Conservation (phyloP, 192 early-diverging fungal genomes). For the Linnemannia hyalina region DNA sequence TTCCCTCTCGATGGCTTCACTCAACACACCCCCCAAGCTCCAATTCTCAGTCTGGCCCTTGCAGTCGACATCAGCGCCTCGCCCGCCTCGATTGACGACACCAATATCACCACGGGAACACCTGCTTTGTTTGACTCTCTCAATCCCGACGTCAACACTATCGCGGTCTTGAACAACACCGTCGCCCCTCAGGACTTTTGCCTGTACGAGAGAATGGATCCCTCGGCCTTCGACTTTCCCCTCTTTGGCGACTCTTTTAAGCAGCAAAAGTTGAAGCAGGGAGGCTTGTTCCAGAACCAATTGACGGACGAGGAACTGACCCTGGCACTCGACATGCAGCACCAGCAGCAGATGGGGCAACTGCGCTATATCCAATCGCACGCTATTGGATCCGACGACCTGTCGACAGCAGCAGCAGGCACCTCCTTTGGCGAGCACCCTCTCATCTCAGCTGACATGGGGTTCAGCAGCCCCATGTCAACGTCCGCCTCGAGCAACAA, state of each 20-base stretch:
- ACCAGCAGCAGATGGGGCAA: slow-evolving; percentile 18
- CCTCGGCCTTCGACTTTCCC: slow-evolving; percentile 35
- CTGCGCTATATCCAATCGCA: slow-evolving; percentile 1
- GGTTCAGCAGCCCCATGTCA: neutral
- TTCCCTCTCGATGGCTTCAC: neutral
- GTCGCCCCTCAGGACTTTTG: slow-evolving; percentile 28
- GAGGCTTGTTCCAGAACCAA: slow-evolving; percentile 7
- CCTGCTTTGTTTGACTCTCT: neutral
- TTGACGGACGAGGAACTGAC: neutral
- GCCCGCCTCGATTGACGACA: slow-evolving; percentile 11
- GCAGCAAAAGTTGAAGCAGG: neutral
- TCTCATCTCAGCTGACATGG: slow-evolving; percentile 19
- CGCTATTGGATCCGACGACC: neutral
- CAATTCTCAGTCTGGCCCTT: slow-evolving; percentile 16
- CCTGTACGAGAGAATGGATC: slow-evolving; percentile 28
- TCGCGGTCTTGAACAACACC: slow-evolving; percentile 18
- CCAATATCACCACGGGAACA: neutral
- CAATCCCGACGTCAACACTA: neutral
- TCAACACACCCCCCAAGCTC: slow-evolving; percentile 10
- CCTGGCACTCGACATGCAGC: neutral
- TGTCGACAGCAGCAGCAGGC: neutral
- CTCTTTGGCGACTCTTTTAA: slow-evolving; percentile 29
- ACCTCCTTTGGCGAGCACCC: slow-evolving; percentile 28
- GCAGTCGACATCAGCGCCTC: neutral
- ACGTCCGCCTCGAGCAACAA: neutral